Percentiles rank a stretch among this genome's conserved stretches.
Evolutionary conservation across 2,329 filamentous ascomycete genomes (phyloP).

Genomic region (Esteya vermicola): DNA sequence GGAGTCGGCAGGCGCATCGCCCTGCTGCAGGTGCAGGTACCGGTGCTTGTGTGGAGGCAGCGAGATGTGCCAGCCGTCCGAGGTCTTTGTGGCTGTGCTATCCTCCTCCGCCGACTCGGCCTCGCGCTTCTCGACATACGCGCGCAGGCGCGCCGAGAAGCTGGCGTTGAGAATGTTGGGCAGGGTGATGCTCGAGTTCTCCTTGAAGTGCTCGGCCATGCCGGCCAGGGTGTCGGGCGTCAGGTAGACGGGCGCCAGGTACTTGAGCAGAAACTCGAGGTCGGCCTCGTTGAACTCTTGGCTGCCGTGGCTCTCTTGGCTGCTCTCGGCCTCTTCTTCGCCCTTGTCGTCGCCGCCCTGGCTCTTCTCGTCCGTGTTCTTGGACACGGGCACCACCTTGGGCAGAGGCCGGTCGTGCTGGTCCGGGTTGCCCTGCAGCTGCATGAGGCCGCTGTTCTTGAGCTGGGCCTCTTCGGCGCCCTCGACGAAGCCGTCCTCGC

Average conservation of each 20-base stretch:
- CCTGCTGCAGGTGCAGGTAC: constrained; percentile 64
- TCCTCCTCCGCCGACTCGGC: constrained; percentile 37
- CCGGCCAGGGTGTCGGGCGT: constrained; percentile 83
- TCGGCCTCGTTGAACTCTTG: constrained; percentile 56
- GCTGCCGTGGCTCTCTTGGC: constrained; percentile 28
- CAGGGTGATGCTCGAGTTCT: constrained; percentile 73
- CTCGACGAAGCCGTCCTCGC: constrained; percentile 80
- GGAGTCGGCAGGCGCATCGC: constrained; percentile 26
- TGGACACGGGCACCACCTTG: constrained; percentile 30
- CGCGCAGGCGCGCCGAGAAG: constrained; percentile 57
- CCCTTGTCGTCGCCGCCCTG: constrained; percentile 16
- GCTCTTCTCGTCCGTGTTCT: no score
- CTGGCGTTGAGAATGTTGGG: constrained; percentile 64
- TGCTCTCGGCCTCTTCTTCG: constrained; percentile 25
- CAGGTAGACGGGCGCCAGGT: constrained; percentile 78
- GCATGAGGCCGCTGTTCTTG: constrained; percentile 79
- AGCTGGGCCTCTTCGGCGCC: constrained; percentile 81
- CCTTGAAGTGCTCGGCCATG: constrained; percentile 63
- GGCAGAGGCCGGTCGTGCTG: constrained; percentile 71
- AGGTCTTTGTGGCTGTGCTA: constrained; percentile 20
- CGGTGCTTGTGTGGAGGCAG: constrained; percentile 90
- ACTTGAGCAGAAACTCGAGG: constrained; percentile 79
- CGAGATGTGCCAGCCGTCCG: constrained; percentile 52
- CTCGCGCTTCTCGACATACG: constrained; percentile 56
- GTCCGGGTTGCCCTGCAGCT: constrained; percentile 83